Base-by-base conservation (phyloP, 768 basidiomycete genomes). In the Lentinus brumalis region DNA sequence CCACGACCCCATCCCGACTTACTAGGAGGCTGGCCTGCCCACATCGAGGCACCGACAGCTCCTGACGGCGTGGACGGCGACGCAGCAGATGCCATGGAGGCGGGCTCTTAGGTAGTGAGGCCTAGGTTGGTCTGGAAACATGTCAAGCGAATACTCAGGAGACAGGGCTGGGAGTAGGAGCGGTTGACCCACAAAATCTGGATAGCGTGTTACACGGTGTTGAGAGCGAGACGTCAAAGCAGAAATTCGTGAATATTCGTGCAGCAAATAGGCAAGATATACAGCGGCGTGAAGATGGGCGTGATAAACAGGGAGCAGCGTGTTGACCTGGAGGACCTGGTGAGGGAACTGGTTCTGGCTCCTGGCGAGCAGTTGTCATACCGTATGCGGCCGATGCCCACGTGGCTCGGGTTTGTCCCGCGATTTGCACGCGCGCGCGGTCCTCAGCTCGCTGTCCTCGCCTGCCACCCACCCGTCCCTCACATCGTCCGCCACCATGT, bases 401-500 rank as follows among this genome's bases (percentile, higher is more conserved):
- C 63, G 63, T 64, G 63, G 63, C 59, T 39, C 14, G 8, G 31
- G 52, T 40, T 32, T 21, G 26, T 35, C 32, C 31, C 47, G 56
- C 53, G 56, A 50, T 54, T 57, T 59, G 54, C 52, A 42, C 30
- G 14, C 29, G 26, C 50, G 5, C 30, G 26, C n/a, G 32, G 31
- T 29, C 39, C 15, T n/a, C 29, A 32, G 45, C 52, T 26, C 21
- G 21, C 21, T 26, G 21, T 26, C 21, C 40, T 30, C 41, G 15
- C 41, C 53, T 7, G 26, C 54, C 32, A n/a, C 15, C 21, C 35
- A 39, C 47, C 53, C 49, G 30, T 31, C 53, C 40, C 35, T 57
- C 26, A 39, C 44, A 52, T 39, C 15, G 18, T 26, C 46, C 51
- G 46, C 50, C 59, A 56, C 61, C 60, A 74, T 95, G 93, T 94